Conservation (phyloP, 441 rosid genomes). For the Daphne laureola region DNA sequence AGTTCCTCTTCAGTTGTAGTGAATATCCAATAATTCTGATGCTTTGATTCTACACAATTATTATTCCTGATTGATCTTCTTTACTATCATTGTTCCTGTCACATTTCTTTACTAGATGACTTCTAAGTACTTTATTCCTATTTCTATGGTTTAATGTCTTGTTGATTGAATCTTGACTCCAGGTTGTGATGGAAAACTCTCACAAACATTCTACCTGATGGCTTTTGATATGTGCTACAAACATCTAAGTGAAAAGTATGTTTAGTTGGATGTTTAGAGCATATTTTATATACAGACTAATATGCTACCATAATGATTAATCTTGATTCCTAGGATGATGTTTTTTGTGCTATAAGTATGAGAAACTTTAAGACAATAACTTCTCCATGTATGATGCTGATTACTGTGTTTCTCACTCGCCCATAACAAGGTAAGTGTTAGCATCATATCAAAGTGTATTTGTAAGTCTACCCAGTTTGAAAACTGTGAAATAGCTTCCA, state of each 20-base stretch:
- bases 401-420: conserved; percentile 87
- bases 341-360: conserved; percentile 42
- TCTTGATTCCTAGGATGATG: conserved; percentile 9
- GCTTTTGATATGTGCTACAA: conserved; percentile 94
- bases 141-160: conserved; percentile 5
- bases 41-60: conserved; percentile 3
- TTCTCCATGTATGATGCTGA: conserved; percentile 75
- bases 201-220: conserved; percentile 98
- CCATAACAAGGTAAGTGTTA: conserved; percentile 73
- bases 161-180: conserved; percentile 11
- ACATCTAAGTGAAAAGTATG: conserved; percentile 74
- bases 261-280: conserved; percentile 2
- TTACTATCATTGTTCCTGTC: neutral
- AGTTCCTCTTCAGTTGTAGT: no score
- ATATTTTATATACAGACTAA: conserved; percentile 8
- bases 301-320: neutral
- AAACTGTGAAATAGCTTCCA: neutral
- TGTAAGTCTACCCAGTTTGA: conserved; percentile 4
- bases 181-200: conserved; percentile 99
- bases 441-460: conserved; percentile 1
- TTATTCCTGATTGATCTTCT: neutral
- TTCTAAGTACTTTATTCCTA: conserved; percentile 1
- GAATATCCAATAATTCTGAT: conserved; percentile 80
- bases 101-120: neutral
- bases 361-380: conserved; percentile 73